Base-by-base conservation (phyloP, 164 flowering plant species). In the Magnolia kwangsiensis region DNA sequence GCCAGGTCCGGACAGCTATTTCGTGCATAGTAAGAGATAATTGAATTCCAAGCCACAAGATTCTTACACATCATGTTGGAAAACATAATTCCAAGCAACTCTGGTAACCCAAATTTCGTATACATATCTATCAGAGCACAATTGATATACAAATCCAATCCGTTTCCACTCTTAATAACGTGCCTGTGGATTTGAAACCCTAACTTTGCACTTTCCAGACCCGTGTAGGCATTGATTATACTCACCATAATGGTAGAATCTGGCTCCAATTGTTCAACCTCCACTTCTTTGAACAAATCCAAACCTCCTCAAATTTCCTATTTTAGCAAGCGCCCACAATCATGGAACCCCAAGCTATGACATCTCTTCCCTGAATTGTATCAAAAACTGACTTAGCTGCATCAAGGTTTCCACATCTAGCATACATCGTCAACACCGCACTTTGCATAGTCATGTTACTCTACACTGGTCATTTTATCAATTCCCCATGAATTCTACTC, bases 31-130 rank as follows among this genome's bases (percentile, higher is more conserved):
- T 89, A 82, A 20, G 86, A 83, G 18, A 86, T 85, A 68, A 88
- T 80, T 14, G 87, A 86, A 82, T 90, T 90, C 93, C 93, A 88
- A 9, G 87, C 83, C 45, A 87, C 90, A 72, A 90, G 76, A 69
- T 85, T 87, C 75, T 79, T 87, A 31, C 63, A 66, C 0, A 78
- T 74, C 88, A 88, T 88, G 31, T 24, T 69, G 7, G 85, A 77
- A 75, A 90, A 87, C 24, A 87, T 78, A 55, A 68, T 72, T 77
- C 27, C 78, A 68, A 90, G 83, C 77, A 72, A 65, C 50, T 83
- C 84, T 18, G 83, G 83, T 21, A 77, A 77, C 75, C 84, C 82
- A 73, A 78, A 82, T 85, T 85, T 86, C 3, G 89, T 82, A 71
- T 88, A 88, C 89, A 87, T 81, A 74, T 87, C 91, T 14, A 88